A percentile compares a stretch with the other conserved stretches of the same genome.
phyloP scores from a whole-genome alignment of 768 basidiomycete species.

The Tricholoma sp. region DNA sequence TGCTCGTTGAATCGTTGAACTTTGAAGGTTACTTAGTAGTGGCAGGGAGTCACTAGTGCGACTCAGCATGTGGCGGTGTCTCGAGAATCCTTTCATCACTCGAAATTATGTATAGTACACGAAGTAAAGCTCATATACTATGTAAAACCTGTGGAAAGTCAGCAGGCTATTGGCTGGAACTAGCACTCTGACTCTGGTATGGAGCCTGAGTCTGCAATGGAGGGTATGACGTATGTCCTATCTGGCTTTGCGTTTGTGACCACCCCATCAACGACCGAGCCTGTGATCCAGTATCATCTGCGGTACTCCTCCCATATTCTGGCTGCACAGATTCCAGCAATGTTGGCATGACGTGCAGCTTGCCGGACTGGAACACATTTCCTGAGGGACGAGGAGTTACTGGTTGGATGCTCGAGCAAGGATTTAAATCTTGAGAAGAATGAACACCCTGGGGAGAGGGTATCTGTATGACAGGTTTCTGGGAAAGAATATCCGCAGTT shows the following conservation, averaged over 20 bases:
- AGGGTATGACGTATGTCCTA: constrained; percentile 27
- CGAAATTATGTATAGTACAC: no score
- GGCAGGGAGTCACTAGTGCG: no score
- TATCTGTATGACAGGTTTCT: neutral
- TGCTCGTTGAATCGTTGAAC: neutral
- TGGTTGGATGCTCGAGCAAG: constrained; percentile 1
- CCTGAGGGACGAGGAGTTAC: neutral
- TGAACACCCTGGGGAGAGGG: neutral
- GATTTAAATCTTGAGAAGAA: neutral
- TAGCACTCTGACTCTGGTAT: constrained; percentile 40
- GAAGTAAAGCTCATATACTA: neutral
- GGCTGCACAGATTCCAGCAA: neutral
- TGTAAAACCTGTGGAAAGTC: neutral
- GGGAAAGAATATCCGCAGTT: neutral
- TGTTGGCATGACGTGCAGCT: constrained; percentile 17
- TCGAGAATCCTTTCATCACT: no score
- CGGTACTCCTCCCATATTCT: neutral
- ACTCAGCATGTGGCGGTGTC: no score
- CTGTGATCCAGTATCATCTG: constrained; percentile 2
- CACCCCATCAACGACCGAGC: constrained; percentile 12
- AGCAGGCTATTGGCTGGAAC: constrained; percentile 21
- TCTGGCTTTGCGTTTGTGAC: constrained; percentile 16
- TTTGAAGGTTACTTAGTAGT: no score
- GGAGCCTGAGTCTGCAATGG: constrained; percentile 51
- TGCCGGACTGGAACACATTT: constrained; percentile 23